Evolutionary conservation across 345 rosid species (phyloP).

Genomic region (Hibiscus trionum): DNA sequence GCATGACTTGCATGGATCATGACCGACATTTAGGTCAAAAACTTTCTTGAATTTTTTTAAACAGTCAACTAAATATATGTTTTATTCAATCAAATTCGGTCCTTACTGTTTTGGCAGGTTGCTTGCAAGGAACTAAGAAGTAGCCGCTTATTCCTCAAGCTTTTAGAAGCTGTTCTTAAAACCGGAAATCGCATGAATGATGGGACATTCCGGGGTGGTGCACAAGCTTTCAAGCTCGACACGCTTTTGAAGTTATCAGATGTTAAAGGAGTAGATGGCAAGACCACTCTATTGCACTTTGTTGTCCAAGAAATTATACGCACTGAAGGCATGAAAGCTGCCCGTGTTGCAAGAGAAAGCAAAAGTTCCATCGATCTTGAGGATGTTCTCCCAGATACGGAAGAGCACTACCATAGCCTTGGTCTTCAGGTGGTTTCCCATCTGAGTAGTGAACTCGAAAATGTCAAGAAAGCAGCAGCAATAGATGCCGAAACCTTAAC

Average conservation of each 20-base stretch:
- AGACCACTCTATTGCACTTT: constrained; percentile 92
- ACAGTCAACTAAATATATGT: background rate
- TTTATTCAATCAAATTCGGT: background rate
- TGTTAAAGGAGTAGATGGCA: constrained; percentile 91
- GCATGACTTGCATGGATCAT: background rate
- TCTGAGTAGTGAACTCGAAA: constrained; percentile 72
- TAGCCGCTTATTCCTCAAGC: constrained; percentile 85
- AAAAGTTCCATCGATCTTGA: constrained; percentile 53
- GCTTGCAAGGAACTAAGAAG: constrained; percentile 82
- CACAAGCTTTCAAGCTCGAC: constrained; percentile 95
- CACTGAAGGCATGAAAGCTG: constrained; percentile 84
- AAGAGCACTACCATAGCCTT: constrained; percentile 57
- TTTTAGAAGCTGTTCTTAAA: constrained; percentile 95
- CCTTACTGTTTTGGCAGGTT: constrained; percentile 35
- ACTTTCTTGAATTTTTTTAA: background rate
- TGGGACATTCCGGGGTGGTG: constrained; percentile 96
- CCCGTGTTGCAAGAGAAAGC: constrained; percentile 60
- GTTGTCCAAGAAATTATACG: constrained; percentile 94
- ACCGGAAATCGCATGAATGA: constrained; percentile 98
- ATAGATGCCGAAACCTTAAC: constrained; percentile 74
- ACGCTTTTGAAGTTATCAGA: constrained; percentile 90
- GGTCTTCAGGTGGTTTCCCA: constrained; percentile 83
- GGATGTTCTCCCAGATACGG: constrained; percentile 49
- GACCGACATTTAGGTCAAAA: background rate
- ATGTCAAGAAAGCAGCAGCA: constrained; percentile 82